Evolutionary conservation across 345 rosid genomes (phyloP), one percentile per base, ranked within the genome.

Genomic region (Gossypioides kirkii): DNA sequence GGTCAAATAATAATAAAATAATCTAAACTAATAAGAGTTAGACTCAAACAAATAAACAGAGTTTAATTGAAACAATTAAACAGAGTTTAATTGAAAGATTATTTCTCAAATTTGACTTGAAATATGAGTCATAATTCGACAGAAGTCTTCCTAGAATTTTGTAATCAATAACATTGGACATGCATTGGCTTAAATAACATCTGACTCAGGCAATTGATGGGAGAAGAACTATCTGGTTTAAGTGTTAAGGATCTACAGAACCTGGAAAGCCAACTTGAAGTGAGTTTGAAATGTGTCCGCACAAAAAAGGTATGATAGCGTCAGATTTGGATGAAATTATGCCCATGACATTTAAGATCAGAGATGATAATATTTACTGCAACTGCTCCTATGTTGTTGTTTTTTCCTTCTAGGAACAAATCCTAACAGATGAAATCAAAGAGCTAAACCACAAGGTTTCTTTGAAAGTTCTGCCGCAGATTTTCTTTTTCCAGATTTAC

Each of bases 141-240:
- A n/a, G n/a, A n/a, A n/a, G 13, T 12, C 49, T 9, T 2, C 49
- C 36, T 61, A 28, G 42, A 61, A 16, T 61, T 32, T 45, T 10
- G 13, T 45, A 45, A 45, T 45, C 49, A 60, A n/a, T 26, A 28
- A 23, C 14, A 69, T 28, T 5, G 38, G 10, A 70, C 11, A 25
- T 25, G 54, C 25, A 50, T 66, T 46, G 4, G 56, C 76, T 67
- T 49, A 71, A 32, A n/a, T 17, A 42, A 62, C 25, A 25, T 54
- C 28, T 23, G 47, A 3, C 47, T 38, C 38, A 92, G 98, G 81
- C 80, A 90, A 75, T 67, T 92, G 79, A 87, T 87, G 98, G 98
- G 97, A 73, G 91, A 92, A 79, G 92, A 87, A 71, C 86, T 92
- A 71, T 84, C 92, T 45, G 91, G 98, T 74, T 77, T 92, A 71